Evolutionary conservation across 805 yeast genomes (phyloP).

Genomic region (Yarrowia hollandica): DNA sequence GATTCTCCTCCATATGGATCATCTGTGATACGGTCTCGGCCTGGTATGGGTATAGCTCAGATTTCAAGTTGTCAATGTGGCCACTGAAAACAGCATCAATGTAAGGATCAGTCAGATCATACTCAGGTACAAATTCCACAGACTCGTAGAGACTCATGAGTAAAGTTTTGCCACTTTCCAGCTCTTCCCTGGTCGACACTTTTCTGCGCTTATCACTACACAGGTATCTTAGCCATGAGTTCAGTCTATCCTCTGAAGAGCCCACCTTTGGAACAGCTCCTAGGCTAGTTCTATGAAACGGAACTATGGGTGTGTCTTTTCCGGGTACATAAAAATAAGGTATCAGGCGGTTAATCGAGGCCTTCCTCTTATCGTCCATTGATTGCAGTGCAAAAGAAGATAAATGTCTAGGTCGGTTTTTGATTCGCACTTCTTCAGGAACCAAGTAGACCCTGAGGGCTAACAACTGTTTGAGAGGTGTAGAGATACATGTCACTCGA

Average conservation of each 20-base stretch:
- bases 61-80: not conserved
- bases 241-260: not conserved
- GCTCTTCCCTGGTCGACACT: not conserved
- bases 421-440: not conserved
- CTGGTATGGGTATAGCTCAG: conserved; percentile 12
- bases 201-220: not conserved
- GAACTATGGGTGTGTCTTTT: not conserved
- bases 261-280: not conserved
- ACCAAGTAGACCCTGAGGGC: conserved; percentile 2
- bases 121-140: not conserved
- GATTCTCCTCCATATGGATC: conserved; percentile 21
- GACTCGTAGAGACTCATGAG: not conserved
- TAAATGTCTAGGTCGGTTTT: not conserved
- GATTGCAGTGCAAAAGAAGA: not conserved
- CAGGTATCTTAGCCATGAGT: not conserved
- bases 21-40: conserved; percentile 7
- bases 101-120: not conserved
- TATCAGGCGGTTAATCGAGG: not conserved
- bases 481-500: not conserved
- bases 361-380: not conserved
- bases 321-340: not conserved
- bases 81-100: not conserved
- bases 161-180: not conserved
- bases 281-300: not conserved
- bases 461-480: not conserved